Evolutionary conservation across 176 grass and related monocot genomes (phyloP).

Genomic region (Avena sativa): DNA sequence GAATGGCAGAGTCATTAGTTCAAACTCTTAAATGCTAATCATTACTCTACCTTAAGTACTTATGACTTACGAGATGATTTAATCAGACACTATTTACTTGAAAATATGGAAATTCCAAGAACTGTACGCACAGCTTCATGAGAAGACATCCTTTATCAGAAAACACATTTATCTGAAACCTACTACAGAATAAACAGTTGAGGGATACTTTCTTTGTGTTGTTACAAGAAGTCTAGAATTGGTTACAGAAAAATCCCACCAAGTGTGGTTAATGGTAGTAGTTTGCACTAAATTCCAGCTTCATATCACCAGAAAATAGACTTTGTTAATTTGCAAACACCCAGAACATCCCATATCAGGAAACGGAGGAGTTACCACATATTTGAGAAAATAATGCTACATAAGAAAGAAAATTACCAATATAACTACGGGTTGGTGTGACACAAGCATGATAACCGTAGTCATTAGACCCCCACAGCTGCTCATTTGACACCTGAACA

Average conservation of each 20-base stretch:
- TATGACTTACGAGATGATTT: background rate
- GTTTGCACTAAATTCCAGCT: background rate
- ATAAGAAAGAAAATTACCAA: constrained; percentile 54
- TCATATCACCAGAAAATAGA: constrained; percentile 1
- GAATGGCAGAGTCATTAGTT: background rate
- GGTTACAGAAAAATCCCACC: background rate
- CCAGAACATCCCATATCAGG: background rate
- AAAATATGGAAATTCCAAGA: background rate
- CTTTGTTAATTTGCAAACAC: background rate
- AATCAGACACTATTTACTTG: background rate
- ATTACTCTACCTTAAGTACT: background rate
- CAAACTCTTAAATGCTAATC: background rate
- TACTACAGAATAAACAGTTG: background rate
- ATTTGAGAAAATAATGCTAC: background rate
- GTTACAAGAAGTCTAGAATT: constrained; percentile 11
- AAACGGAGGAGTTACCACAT: background rate
- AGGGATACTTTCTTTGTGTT: background rate
- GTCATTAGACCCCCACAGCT: constrained; percentile 68
- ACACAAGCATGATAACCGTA: constrained; percentile 80
- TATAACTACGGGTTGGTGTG: constrained; percentile 75
- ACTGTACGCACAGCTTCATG: background rate
- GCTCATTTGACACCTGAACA: constrained; percentile 58
- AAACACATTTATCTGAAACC: constrained; percentile 5
- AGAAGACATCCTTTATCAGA: background rate
- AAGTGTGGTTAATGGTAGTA: background rate